These are phyloP conservation scores for Debaryomyces psychrophilus DNA, from an alignment of 1,139 yeast genomes.

Conservation along the genomic window DNA sequence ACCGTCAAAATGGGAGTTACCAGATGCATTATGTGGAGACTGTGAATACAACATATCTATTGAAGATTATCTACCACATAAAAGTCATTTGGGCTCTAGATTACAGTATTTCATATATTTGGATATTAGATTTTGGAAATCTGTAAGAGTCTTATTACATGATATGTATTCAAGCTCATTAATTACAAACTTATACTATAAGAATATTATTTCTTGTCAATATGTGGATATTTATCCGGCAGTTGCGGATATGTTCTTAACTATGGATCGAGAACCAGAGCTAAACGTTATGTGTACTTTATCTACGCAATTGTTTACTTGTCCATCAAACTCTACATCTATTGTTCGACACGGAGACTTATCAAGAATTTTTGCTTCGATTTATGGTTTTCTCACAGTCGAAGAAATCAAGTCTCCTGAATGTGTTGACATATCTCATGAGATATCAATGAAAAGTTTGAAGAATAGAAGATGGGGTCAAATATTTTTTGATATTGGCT, in stretches of 20 bases:
- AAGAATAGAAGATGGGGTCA: slow-evolving; percentile 85
- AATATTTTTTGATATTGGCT: slow-evolving; percentile 81
- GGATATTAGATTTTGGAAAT: slow-evolving; percentile 75
- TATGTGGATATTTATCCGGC: slow-evolving; percentile 83
- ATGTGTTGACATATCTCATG: slow-evolving; percentile 45
- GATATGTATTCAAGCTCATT: slow-evolving; percentile 72
- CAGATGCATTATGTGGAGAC: slow-evolving; percentile 42
- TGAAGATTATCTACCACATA: slow-evolving; percentile 30
- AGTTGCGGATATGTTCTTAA: slow-evolving; percentile 72
- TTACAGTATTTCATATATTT: slow-evolving; percentile 73
- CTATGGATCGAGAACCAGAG: slow-evolving; percentile 82
- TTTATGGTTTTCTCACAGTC: slow-evolving; percentile 65
- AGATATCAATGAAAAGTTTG: slow-evolving; percentile 51
- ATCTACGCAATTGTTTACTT: slow-evolving; percentile 86
- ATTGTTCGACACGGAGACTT: slow-evolving; percentile 73
- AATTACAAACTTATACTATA: slow-evolving; percentile 64
- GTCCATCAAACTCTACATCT: slow-evolving; percentile 75
- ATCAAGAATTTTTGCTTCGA: slow-evolving; percentile 65
- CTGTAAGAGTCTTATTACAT: slow-evolving; percentile 61
- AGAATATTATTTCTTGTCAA: slow-evolving; percentile 67
- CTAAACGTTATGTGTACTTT: slow-evolving; percentile 71
- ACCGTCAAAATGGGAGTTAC: slow-evolving; percentile 46
- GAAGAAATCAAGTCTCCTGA: slow-evolving; percentile 56
- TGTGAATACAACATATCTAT: slow-evolving; percentile 47
- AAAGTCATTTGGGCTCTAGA: slow-evolving; percentile 62